A percentile compares a stretch with the other conserved stretches of the same genome.
These are phyloP conservation scores for Handroanthus guayacan DNA, from an alignment of 257 asterid species.

Conservation along the genomic window DNA sequence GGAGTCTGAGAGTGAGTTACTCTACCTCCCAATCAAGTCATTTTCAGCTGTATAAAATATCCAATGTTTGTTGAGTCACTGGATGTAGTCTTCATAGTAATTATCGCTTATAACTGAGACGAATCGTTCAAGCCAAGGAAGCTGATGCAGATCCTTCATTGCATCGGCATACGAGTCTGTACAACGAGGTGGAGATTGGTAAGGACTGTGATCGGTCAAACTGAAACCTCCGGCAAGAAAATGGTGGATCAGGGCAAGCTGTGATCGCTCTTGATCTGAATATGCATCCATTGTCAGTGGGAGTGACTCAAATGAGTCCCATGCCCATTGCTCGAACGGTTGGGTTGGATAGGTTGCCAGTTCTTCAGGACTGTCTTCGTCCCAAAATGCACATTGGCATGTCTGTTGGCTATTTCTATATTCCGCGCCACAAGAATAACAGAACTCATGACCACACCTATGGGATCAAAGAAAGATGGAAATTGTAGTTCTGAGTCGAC, in stretches of 20 bases:
- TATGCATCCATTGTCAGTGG: slow-evolving; percentile 82
- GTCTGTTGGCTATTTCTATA: slow-evolving; percentile 61
- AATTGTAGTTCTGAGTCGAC: background rate
- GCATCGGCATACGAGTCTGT: slow-evolving; percentile 85
- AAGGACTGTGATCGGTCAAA: slow-evolving; percentile 60
- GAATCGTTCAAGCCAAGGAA: slow-evolving; percentile 97
- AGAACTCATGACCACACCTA: slow-evolving; percentile 93
- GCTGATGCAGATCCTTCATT: slow-evolving; percentile 94
- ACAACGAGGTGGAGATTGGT: slow-evolving; percentile 72
- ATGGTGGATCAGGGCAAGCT: slow-evolving; percentile 87
- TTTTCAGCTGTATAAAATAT: slow-evolving; percentile 6
- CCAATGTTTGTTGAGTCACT: slow-evolving; percentile 40
- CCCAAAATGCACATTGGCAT: slow-evolving; percentile 78
- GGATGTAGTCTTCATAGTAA: slow-evolving; percentile 76
- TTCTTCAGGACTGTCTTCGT: slow-evolving; percentile 57
- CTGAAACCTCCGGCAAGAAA: slow-evolving; percentile 91
- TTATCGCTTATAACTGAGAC: slow-evolving; percentile 88
- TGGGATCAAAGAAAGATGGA: slow-evolving; percentile 8
- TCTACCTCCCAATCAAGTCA: slow-evolving; percentile 38
- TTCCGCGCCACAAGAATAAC: slow-evolving; percentile 80
- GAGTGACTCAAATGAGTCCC: slow-evolving; percentile 85
- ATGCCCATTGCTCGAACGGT: slow-evolving; percentile 84
- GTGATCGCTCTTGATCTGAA: slow-evolving; percentile 95
- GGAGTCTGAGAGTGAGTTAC: slow-evolving; percentile 55
- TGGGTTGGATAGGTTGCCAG: slow-evolving; percentile 53